phyloP scores from a whole-genome alignment of 2,329 filamentous ascomycete genomes.

The Cytospora piceae region DNA sequence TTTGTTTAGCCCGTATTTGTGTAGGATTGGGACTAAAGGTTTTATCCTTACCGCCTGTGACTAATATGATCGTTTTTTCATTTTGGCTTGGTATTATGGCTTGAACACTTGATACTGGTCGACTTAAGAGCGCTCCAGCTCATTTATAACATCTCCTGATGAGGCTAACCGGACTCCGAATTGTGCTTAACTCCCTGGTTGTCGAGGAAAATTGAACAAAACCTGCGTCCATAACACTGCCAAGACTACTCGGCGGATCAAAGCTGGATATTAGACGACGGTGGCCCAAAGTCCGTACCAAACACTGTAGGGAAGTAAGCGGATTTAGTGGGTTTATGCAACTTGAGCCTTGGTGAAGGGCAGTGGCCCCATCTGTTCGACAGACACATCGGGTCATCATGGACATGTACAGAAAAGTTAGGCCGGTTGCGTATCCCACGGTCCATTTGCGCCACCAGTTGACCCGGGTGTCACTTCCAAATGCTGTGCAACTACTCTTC shows the following conservation, averaged over 20 bases:
- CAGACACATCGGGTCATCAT: no score
- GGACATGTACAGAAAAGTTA: no score
- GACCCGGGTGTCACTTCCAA: no score
- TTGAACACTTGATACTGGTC: neutral
- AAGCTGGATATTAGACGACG: neutral
- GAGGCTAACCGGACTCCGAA: neutral
- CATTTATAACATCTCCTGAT: neutral
- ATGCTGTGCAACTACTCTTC: no score
- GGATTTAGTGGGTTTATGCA: neutral
- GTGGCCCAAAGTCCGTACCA: neutral
- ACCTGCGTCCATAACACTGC: no score
- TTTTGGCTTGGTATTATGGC: neutral
- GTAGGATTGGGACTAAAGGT: neutral
- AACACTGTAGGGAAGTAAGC: neutral
- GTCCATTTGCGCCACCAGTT: no score
- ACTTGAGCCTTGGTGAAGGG: neutral
- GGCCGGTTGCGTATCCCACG: no score
- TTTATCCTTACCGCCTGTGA: slow-evolving; percentile 8
- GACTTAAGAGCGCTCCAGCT: neutral
- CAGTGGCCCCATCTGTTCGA: no score
- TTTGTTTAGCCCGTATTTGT: neutral
- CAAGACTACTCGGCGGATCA: neutral
- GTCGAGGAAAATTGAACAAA: neutral
- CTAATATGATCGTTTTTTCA: slow-evolving; percentile 8
- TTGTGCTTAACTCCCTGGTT: neutral